Percentiles rank a stretch among this genome's conserved stretches.
Evolutionary conservation across 129 eudicot genomes (phyloP).

Genomic region (Centrapalus pauciflorus): DNA sequence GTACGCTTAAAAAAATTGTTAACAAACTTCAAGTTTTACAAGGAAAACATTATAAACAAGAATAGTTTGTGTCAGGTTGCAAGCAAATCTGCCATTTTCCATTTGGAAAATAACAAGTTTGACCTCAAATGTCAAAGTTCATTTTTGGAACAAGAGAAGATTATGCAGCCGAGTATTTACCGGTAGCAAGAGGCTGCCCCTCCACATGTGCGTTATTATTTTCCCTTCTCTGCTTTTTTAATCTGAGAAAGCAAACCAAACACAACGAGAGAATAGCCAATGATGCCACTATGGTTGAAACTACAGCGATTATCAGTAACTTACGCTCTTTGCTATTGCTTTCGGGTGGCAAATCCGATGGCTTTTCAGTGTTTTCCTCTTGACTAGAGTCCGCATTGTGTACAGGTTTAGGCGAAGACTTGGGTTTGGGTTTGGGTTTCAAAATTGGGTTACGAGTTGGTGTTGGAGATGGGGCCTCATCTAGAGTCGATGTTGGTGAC

Average conservation of each 20-base stretch:
- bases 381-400: neutral
- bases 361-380: conserved; percentile 6
- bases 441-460: conserved; percentile 11
- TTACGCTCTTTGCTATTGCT: conserved; percentile 21
- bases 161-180: conserved; percentile 15
- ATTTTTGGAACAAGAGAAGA: neutral
- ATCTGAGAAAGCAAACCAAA: conserved; percentile 20
- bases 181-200: conserved; percentile 7
- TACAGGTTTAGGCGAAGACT: neutral
- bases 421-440: neutral
- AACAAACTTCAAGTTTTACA: neutral
- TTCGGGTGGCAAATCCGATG: neutral
- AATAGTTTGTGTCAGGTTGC: neutral
- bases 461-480: neutral
- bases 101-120: neutral
- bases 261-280: conserved; percentile 20
- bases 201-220: conserved; percentile 9
- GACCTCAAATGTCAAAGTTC: neutral
- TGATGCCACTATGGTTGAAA: conserved; percentile 29
- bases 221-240: conserved; percentile 11
- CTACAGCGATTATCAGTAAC: conserved; percentile 24
- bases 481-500: neutral
- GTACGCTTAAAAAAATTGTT: neutral
- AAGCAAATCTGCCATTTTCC: neutral
- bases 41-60: neutral